Conservation (phyloP, 1,139 yeast genomes). For the Groenewaldozyma auringiensis region DNA sequence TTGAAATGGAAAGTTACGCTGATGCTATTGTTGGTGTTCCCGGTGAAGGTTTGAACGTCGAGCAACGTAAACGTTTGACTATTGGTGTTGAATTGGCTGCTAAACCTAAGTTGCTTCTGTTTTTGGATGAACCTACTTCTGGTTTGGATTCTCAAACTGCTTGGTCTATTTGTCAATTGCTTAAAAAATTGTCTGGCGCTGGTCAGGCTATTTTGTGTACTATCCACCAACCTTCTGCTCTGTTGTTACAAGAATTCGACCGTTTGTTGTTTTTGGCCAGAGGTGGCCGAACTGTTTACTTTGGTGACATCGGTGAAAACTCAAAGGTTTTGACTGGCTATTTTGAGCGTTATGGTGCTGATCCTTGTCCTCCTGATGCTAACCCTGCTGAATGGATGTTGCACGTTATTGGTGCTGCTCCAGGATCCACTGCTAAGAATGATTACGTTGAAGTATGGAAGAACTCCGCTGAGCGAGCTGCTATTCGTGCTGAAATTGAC, state of each 20-base stretch:
- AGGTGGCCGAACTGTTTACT: constrained; percentile 76
- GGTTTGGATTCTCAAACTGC: constrained; percentile 92
- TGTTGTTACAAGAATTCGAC: constrained; percentile 69
- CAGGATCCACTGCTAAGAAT: constrained; percentile 58
- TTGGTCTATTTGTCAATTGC: constrained; percentile 72
- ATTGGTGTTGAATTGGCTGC: constrained; percentile 86
- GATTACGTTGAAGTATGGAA: constrained; percentile 65
- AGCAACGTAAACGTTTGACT: constrained; percentile 77
- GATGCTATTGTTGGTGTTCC: constrained; percentile 81
- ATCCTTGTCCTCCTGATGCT: constrained; percentile 56
- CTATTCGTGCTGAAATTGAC: constrained; percentile 30
- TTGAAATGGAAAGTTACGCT: constrained; percentile 68
- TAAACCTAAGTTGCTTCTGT: constrained; percentile 70
- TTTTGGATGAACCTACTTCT: constrained; percentile 89
- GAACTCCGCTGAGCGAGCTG: constrained; percentile 46
- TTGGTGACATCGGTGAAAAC: constrained; percentile 68
- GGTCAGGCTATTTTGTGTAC: constrained; percentile 84
- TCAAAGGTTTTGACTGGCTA: constrained; percentile 55
- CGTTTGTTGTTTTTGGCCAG: constrained; percentile 60
- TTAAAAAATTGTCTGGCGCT: constrained; percentile 64
- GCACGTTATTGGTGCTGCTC: constrained; percentile 74
- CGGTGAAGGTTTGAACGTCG: constrained; percentile 69
- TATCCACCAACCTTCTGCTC: constrained; percentile 78
- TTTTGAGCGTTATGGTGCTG: constrained; percentile 63
- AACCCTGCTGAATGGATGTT: constrained; percentile 85